phyloP scores from a whole-genome alignment of 1,284 basidiomycete genomes.

The Schizophyllum amplum region DNA sequence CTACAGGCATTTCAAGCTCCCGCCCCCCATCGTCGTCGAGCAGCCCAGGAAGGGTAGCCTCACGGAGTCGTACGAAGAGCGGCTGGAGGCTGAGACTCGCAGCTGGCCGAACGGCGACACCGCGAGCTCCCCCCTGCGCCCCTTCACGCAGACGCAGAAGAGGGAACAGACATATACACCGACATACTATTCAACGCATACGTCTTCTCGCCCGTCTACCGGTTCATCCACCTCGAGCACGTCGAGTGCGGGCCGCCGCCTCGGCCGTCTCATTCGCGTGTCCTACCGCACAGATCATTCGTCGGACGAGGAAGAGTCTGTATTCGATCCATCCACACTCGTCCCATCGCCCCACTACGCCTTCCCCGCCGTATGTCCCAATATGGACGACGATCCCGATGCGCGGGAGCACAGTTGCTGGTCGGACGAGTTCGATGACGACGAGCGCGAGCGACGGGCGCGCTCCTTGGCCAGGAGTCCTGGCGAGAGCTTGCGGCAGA shows the following conservation, averaged over 20 bases:
- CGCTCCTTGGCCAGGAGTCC: not conserved
- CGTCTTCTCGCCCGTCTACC: not conserved
- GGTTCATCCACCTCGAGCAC: not conserved
- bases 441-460: not conserved
- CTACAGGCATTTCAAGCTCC: not conserved
- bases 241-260: not conserved
- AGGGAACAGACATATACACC: not conserved
- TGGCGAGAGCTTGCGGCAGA: not conserved
- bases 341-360: not conserved
- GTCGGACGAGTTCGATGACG: not conserved
- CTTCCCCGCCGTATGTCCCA: not conserved
- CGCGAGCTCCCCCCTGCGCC: not conserved
- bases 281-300: not conserved
- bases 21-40: not conserved
- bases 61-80: not conserved
- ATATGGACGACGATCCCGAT: not conserved
- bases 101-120: not conserved
- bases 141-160: not conserved
- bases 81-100: not conserved
- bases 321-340: not conserved
- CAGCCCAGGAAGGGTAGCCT: not conserved
- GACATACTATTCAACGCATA: not conserved
- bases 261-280: not conserved
- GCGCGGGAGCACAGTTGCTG: not conserved
- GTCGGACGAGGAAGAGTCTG: not conserved